Evolutionary conservation across 768 basidiomycete species (phyloP).

Genomic region (Boletus subparvulus): DNA sequence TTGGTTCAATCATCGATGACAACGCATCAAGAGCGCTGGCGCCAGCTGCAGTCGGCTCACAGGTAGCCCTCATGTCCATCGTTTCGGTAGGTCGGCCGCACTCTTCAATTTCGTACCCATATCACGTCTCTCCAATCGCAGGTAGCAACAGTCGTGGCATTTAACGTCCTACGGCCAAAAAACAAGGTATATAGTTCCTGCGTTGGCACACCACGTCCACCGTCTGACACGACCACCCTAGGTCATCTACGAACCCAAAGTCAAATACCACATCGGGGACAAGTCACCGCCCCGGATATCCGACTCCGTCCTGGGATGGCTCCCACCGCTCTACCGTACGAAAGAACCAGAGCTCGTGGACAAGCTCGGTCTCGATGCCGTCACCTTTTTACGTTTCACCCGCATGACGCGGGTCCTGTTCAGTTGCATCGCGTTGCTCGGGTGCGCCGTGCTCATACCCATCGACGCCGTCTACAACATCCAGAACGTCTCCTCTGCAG

Average conservation of each 20-base stretch:
- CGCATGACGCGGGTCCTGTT: constrained; percentile 81
- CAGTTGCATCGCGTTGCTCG: constrained; percentile 56
- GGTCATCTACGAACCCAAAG: constrained; percentile 92
- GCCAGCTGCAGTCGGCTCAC: constrained; percentile 78
- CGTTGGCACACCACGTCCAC: not conserved
- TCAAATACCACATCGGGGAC: constrained; percentile 81
- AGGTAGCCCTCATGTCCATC: constrained; percentile 69
- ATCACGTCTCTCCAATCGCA: constrained; percentile 28
- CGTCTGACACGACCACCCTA: constrained; percentile 27
- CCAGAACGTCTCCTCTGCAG: constrained; percentile 48
- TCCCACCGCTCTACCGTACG: constrained; percentile 78
- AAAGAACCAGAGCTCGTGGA: constrained; percentile 88
- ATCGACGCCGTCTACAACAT: constrained; percentile 86
- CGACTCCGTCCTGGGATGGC: constrained; percentile 85
- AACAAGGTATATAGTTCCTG: constrained; percentile 62
- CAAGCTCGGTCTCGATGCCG: constrained; percentile 90
- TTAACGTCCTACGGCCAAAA: constrained; percentile 84
- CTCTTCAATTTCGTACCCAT: not conserved
- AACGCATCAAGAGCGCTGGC: constrained; percentile 60
- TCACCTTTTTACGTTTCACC: constrained; percentile 87
- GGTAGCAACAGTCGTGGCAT: constrained; percentile 67
- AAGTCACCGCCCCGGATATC: constrained; percentile 81
- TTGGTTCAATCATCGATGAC: constrained; percentile 33
- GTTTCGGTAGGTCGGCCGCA: constrained; percentile 58
- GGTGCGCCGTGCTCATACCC: constrained; percentile 77